phyloP scores from a whole-genome alignment of 192 early-diverging fungal genomes.

The Funneliformis geosporum region DNA sequence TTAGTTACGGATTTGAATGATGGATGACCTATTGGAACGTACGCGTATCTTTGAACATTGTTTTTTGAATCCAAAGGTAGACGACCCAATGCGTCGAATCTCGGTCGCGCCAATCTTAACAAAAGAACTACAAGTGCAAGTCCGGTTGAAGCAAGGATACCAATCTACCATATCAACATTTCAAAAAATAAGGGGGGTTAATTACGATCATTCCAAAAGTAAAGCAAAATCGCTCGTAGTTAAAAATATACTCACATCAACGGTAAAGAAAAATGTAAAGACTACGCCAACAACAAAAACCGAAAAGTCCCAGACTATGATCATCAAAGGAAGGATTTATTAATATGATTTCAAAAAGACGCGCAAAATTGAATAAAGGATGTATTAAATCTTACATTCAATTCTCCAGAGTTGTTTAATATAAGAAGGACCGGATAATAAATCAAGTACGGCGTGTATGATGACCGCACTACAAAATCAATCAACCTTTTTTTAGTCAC shows the following conservation, averaged over 20 bases:
- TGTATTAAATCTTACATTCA: conserved; percentile 36
- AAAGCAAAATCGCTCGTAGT: conserved; percentile 15
- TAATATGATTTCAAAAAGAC: neutral
- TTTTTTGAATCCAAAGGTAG: conserved; percentile 35
- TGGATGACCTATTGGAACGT: conserved; percentile 31
- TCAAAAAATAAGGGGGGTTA: too few relatives aligned
- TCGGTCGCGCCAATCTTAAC: conserved; percentile 75
- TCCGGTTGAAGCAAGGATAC: conserved; percentile 77
- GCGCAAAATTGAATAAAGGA: conserved; percentile 42
- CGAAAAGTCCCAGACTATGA: conserved; percentile 51
- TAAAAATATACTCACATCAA: conserved; percentile 51
- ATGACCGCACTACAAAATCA: conserved; percentile 63
- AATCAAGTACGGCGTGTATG: conserved; percentile 80
- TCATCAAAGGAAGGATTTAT: neutral
- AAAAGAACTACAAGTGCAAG: conserved; percentile 77
- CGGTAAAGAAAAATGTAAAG: conserved; percentile 61
- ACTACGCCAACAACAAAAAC: conserved; percentile 54
- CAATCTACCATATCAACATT: conserved; percentile 52
- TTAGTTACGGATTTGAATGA: neutral
- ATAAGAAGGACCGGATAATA: conserved; percentile 66
- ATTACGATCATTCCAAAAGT: too few relatives aligned
- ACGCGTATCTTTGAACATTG: conserved; percentile 33
- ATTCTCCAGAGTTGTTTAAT: conserved; percentile 66
- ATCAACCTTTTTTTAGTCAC: neutral
- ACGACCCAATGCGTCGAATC: conserved; percentile 51